Percentiles rank a stretch among this genome's conserved stretches.
phyloP scores from a whole-genome alignment of 2,329 filamentous ascomycete genomes.

The Pezicula radicicola region DNA sequence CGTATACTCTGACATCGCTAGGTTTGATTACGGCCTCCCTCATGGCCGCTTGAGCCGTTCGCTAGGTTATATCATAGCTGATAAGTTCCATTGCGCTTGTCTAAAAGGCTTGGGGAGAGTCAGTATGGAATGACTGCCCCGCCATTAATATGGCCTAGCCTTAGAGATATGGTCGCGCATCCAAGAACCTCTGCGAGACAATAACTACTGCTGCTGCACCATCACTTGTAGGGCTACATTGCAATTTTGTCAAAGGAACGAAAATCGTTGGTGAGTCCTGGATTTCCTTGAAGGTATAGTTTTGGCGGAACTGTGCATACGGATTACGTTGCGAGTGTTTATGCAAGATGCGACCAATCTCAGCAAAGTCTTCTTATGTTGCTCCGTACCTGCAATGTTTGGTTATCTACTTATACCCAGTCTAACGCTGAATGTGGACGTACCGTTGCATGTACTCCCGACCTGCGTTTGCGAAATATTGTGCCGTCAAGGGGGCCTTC shows the following conservation, averaged over 20 bases:
- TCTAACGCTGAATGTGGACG: slow-evolving; percentile 23
- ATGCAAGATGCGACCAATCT: slow-evolving; percentile 89
- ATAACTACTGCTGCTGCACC: slow-evolving; percentile 83
- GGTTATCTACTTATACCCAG: background rate
- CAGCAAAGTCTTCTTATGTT: slow-evolving; percentile 77
- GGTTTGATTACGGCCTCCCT: slow-evolving; percentile 67
- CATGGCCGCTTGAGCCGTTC: slow-evolving; percentile 64
- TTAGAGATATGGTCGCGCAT: slow-evolving; percentile 74
- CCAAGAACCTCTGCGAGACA: slow-evolving; percentile 82
- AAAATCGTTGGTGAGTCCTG: slow-evolving; percentile 71
- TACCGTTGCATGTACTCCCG: slow-evolving; percentile 89
- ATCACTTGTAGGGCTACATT: slow-evolving; percentile 93
- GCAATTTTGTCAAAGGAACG: slow-evolving; percentile 84
- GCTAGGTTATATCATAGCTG: slow-evolving; percentile 76
- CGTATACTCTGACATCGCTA: slow-evolving; percentile 73
- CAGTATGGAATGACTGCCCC: slow-evolving; percentile 78
- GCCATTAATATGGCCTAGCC: slow-evolving; percentile 79
- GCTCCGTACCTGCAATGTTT: slow-evolving; percentile 65
- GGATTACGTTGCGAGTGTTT: slow-evolving; percentile 84
- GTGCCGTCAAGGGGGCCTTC: slow-evolving; percentile 70
- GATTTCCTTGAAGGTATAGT: slow-evolving; percentile 82
- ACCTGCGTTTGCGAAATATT: slow-evolving; percentile 91
- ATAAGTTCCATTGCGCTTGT: slow-evolving; percentile 78
- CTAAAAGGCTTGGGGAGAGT: slow-evolving; percentile 74
- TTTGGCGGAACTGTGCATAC: slow-evolving; percentile 89